Evolutionary conservation across 257 asterid genomes (phyloP), one percentile per base, ranked within the genome.

Genomic region (Perilla frutescens): DNA sequence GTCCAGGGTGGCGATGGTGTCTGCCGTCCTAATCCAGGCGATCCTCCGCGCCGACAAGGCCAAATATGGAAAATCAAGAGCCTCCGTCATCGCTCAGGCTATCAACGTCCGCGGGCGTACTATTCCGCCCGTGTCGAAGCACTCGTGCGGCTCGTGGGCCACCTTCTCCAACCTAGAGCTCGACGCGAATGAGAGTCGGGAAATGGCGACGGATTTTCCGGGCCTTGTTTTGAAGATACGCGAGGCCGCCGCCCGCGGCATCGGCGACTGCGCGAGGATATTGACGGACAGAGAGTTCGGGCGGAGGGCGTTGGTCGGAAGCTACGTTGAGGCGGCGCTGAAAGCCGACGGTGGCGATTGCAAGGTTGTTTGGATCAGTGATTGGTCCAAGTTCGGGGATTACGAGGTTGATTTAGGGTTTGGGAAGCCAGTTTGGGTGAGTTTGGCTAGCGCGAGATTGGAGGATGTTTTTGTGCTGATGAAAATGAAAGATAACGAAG

Each of bases 351-450:
- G 29, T 8, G 34, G 44, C n/a, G 79, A 60, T 6, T 31, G 34
- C 26, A 76, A 84, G 64, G 59, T 65, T 7, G 44, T 65, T 1
- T n/a, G 62, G 31, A 56, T 81, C 9, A 67, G 80, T 40, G 80
- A 85, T 66, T 79, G 80, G 85, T 82, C 83, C 8, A 78, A 74
- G 37, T 73, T 84, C 8, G 79, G 79, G 2, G 49, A 72, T 7
- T 79, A 84, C 54, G 84, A 80, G 62, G 78, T 78, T 2, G 85
- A 84, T 60, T 80, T 84, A 51, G 87, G 87, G 2, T 79, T 81
- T 45, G 84, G 84, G 56, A 79, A 73, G 43, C 84, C 84, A 0
- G 36, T 20, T 0, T 70, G 80, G 79, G 79, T 68, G 3, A 84
- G 82, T 41, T 29, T 66, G 72, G 73, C 45, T 6, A 56, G 49